Conservation (phyloP, 1,284 basidiomycete species). For the Puccinia brachypodii region DNA sequence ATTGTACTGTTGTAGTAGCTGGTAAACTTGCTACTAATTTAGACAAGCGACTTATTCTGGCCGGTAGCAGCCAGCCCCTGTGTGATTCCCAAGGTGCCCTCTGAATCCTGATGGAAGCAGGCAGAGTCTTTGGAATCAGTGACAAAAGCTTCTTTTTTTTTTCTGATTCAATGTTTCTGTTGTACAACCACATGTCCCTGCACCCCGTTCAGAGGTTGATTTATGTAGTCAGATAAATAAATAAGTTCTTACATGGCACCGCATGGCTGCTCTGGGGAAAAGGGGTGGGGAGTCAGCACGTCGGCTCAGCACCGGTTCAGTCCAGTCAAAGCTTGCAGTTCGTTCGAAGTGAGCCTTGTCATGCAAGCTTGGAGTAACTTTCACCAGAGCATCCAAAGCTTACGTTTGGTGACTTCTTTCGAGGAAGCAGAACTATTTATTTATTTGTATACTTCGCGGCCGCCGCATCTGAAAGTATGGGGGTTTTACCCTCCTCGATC, state of each 20-base stretch:
- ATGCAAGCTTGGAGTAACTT: neutral
- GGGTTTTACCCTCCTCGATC: neutral
- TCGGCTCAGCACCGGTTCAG: neutral
- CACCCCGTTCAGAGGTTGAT: neutral
- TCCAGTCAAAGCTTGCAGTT: neutral
- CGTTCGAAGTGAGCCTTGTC: neutral
- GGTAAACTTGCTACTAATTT: neutral
- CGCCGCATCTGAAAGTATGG: neutral
- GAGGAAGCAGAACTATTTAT: no score
- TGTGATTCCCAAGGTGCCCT: neutral
- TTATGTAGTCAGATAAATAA: neutral
- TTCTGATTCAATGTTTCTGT: no score
- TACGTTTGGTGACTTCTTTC: neutral
- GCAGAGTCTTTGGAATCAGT: no score
- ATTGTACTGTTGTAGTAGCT: no score
- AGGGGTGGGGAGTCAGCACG: no score
- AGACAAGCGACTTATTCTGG: neutral
- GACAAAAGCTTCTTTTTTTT: neutral
- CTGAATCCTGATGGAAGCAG: slow-evolving; percentile 8
- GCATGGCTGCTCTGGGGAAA: no score
- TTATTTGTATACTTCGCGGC: no score
- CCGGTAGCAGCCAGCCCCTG: neutral
- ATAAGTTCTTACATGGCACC: no score
- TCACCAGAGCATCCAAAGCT: neutral
- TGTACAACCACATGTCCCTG: no score